phyloP scores from a whole-genome alignment of 768 basidiomycete genomes.

The Antrodiella citrinella region DNA sequence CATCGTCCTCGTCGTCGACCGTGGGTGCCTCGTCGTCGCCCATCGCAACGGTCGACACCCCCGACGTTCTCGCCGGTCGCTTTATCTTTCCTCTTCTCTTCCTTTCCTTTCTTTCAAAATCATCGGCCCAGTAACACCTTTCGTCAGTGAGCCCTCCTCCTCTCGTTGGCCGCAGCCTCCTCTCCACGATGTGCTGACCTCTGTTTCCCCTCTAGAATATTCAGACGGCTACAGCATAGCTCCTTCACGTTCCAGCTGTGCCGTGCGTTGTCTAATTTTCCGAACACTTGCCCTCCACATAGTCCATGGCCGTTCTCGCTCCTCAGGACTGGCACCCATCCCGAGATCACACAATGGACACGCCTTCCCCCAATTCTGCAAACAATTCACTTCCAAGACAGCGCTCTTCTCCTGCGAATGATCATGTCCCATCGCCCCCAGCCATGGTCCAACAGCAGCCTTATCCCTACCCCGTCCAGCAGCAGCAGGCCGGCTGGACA shows the following conservation, averaged over 20 bases:
- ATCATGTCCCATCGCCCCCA: conserved; percentile 29
- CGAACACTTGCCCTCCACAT: neutral
- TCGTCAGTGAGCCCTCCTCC: neutral
- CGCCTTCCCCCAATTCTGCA: conserved; percentile 30
- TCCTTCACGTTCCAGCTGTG: conserved; percentile 8
- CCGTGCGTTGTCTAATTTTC: neutral
- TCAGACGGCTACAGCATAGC: neutral
- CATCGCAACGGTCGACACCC: conserved; percentile 8
- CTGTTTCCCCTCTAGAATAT: neutral
- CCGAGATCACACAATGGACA: conserved; percentile 59
- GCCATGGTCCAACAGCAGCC: conserved; percentile 29
- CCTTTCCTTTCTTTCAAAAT: conserved; percentile 18
- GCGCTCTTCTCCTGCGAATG: conserved; percentile 54
- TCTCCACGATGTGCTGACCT: conserved; percentile 15
- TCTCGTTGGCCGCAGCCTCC: conserved; percentile 10
- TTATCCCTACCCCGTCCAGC: conserved; percentile 66
- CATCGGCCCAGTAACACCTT: conserved; percentile 3
- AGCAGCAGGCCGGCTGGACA: conserved; percentile 66
- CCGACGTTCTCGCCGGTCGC: conserved; percentile 5
- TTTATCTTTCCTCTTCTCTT: conserved; percentile 14
- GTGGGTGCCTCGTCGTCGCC: conserved; percentile 9
- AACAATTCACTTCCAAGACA: conserved; percentile 38
- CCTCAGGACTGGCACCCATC: conserved; percentile 68
- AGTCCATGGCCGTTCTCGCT: conserved; percentile 72
- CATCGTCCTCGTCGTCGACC: conserved; percentile 17